These are phyloP conservation scores for Saccharomyces pastorianus DNA, from an alignment of 1,139 yeast species.

Conservation along the genomic window DNA sequence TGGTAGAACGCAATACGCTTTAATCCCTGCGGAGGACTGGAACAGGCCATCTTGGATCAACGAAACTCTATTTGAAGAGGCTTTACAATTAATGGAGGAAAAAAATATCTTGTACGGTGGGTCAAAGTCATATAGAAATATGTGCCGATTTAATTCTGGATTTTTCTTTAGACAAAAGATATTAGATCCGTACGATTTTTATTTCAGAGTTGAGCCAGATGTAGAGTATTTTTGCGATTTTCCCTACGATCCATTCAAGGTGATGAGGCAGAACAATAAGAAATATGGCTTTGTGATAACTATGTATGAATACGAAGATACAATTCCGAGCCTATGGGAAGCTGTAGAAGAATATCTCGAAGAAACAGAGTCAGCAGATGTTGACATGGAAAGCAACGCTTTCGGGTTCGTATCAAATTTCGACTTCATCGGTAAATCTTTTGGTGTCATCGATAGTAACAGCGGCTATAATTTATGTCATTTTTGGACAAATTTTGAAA, in stretches of 20 bases:
- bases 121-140: constrained; percentile 68
- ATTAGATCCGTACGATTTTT: constrained; percentile 63
- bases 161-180: constrained; percentile 68
- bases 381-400: constrained; percentile 59
- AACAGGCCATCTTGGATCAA: constrained; percentile 48
- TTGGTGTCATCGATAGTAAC: constrained; percentile 31
- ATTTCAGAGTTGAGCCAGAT: constrained; percentile 91
- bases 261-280: constrained; percentile 62
- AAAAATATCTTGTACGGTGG: constrained; percentile 70
- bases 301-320: constrained; percentile 68
- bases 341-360: constrained; percentile 35
- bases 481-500: constrained; percentile 93
- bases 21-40: constrained; percentile 65
- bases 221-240: constrained; percentile 81
- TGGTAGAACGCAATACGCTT: constrained; percentile 68
- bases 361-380: constrained; percentile 27
- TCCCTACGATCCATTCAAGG: constrained; percentile 69
- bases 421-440: constrained; percentile 32
- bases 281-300: constrained; percentile 86
- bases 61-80: constrained; percentile 36
- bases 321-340: constrained; percentile 82
- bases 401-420: constrained; percentile 61
- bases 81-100: constrained; percentile 48
- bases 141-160: constrained; percentile 81
- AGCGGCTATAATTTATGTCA: constrained; percentile 79